phyloP scores from a whole-genome alignment of 805 yeast genomes.

The Pichia gijzeniarum region DNA sequence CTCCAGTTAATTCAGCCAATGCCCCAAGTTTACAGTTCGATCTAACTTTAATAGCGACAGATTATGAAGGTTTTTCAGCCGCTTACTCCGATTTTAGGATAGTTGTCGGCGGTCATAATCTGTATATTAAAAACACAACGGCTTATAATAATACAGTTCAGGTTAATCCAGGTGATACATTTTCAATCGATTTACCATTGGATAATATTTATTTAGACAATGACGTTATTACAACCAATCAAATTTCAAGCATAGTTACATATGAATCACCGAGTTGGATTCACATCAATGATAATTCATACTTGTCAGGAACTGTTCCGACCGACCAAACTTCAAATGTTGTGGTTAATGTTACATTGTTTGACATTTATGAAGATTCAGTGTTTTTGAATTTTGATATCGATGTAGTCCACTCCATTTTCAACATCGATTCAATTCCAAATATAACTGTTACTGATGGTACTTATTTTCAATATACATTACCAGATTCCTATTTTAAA shows the following conservation, averaged over 20 bases:
- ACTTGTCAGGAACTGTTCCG: conserved; percentile 55
- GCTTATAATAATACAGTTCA: conserved; percentile 38
- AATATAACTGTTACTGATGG: conserved; percentile 66
- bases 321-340: conserved; percentile 32
- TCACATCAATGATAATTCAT: conserved; percentile 32
- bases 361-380: conserved; percentile 54
- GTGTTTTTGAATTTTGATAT: conserved; percentile 54
- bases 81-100: conserved; percentile 64
- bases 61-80: conserved; percentile 66
- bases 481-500: conserved; percentile 51
- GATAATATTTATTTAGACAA: conserved; percentile 61
- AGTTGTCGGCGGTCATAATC: conserved; percentile 81
- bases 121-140: conserved; percentile 58
- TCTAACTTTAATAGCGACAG: conserved; percentile 73
- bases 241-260: conserved; percentile 49
- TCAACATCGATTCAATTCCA: conserved; percentile 46
- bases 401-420: conserved; percentile 46
- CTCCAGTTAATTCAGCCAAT: conserved; percentile 73
- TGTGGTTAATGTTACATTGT: conserved; percentile 47
- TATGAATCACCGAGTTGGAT: conserved; percentile 59
- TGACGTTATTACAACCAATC: conserved; percentile 35
- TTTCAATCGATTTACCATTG: conserved; percentile 57
- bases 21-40: conserved; percentile 79
- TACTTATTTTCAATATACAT: conserved; percentile 48
- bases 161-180: conserved; percentile 55